Evolutionary conservation across 2,329 filamentous ascomycete genomes (phyloP).

Genomic region (Colletotrichum echinochloae): DNA sequence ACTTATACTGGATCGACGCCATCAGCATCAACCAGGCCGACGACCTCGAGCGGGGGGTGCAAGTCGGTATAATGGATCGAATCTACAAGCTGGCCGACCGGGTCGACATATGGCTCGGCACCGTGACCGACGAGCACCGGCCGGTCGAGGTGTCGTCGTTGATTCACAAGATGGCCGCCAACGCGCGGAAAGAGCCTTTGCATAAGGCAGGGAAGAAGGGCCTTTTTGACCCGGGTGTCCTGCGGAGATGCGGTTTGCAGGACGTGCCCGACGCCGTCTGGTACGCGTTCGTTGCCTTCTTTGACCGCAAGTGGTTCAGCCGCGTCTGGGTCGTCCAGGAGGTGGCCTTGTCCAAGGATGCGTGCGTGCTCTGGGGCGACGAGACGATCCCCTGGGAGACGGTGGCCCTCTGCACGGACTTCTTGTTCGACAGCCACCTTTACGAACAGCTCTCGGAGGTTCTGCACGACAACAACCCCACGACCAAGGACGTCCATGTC

Average conservation of each 20-base stretch:
- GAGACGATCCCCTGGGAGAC: conserved; percentile 32
- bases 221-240: conserved; percentile 6
- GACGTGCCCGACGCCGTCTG: conserved; percentile 14
- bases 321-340: conserved; percentile 42
- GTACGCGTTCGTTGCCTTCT: conserved; percentile 37
- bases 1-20: conserved; percentile 40
- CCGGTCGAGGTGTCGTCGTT: conserved; percentile 18
- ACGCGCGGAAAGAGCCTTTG: not conserved
- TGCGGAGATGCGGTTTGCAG: conserved; percentile 9
- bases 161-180: conserved; percentile 20
- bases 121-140: conserved; percentile 11
- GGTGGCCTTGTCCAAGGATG: conserved; percentile 35
- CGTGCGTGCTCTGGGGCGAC: conserved; percentile 36
- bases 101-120: conserved; percentile 41
- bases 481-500: conserved; percentile 17
- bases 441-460: conserved; percentile 29
- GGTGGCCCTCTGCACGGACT: conserved; percentile 28
- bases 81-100: conserved; percentile 38
- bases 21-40: conserved; percentile 41
- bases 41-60: conserved; percentile 24
- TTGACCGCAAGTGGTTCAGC: conserved; percentile 40
- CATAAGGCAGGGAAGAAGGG: not conserved
- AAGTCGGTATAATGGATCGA: conserved; percentile 41
- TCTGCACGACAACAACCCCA: conserved; percentile 24
- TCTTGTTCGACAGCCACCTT: conserved; percentile 27